Percentiles rank a stretch among this genome's conserved stretches.
Conservation (phyloP, 2,329 filamentous ascomycete genomes). For the Didymella lethalis region DNA sequence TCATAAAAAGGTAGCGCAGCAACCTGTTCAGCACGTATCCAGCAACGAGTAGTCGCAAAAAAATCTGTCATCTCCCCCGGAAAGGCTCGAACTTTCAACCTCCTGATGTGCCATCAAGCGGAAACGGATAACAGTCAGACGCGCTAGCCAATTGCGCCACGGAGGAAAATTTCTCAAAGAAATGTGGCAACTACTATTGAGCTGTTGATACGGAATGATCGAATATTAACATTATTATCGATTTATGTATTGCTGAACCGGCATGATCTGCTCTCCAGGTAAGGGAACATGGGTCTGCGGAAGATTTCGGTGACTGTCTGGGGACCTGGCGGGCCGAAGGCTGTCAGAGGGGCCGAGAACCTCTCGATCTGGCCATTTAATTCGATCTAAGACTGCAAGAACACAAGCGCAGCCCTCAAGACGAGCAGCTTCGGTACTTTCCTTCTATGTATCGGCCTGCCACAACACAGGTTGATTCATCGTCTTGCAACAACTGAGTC, state of each 20-base stretch:
- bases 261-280: too few species aligned
- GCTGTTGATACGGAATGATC: not conserved
- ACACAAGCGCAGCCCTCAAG: not conserved
- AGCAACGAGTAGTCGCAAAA: not conserved
- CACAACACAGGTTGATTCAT: not conserved
- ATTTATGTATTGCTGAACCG: too few species aligned
- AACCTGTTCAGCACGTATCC: not conserved
- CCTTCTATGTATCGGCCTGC: not conserved
- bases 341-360: not conserved
- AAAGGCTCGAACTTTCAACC: slow-evolving; percentile 27
- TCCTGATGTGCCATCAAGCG: slow-evolving; percentile 25
- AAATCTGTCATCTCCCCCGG: slow-evolving; percentile 22
- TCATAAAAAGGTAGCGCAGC: not conserved
- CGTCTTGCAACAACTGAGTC: not conserved
- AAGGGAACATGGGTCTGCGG: too few species aligned
- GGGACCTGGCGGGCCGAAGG: not conserved
- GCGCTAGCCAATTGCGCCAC: slow-evolving; percentile 62
- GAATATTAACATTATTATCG: not conserved
- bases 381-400: not conserved
- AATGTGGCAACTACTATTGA: too few species aligned
- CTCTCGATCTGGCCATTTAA: not conserved
- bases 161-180: slow-evolving; percentile 31
- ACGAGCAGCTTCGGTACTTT: not conserved
- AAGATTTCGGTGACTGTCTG: too few species aligned
- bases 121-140: slow-evolving; percentile 62